Evolutionary conservation across 768 basidiomycete species (phyloP).

Genomic region (Paxillus rubicundulus): DNA sequence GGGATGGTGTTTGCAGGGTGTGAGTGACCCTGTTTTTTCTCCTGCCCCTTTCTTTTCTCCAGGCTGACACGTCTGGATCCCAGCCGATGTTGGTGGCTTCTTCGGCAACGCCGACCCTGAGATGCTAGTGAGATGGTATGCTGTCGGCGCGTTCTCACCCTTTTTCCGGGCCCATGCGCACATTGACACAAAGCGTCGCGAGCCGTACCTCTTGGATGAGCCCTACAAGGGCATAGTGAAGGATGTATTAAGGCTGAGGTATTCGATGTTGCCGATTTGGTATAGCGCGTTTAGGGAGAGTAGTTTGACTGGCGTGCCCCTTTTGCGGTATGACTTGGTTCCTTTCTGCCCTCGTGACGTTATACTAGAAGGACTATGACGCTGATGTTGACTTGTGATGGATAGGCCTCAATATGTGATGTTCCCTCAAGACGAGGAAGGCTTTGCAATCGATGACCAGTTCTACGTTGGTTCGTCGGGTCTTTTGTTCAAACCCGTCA

Average conservation of each 20-base stretch:
- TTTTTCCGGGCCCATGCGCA: constrained; percentile 99
- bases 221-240: constrained; percentile 84
- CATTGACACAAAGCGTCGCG: constrained; percentile 95
- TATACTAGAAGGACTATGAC: not conserved
- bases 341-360: not conserved
- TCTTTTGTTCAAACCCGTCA: constrained; percentile 88
- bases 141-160: constrained; percentile 90
- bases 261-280: constrained; percentile 88
- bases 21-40: constrained; percentile 40
- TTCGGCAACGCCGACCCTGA: constrained; percentile 95
- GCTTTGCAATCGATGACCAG: constrained; percentile 91
- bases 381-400: not conserved
- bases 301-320: constrained; percentile 74
- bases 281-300: constrained; percentile 97
- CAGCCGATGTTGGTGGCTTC: constrained; percentile 98
- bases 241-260: constrained; percentile 76
- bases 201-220: constrained; percentile 89
- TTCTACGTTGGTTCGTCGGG: constrained; percentile 89
- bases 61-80: not conserved
- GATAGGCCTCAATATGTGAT: constrained; percentile 90
- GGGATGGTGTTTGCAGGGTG: constrained; percentile 92
- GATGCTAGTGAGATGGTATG: constrained; percentile 97
- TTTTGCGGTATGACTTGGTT: constrained; percentile 60
- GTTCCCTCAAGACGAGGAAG: constrained; percentile 85
- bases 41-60: not conserved